Percentiles rank a stretch among this genome's conserved stretches.
Evolutionary conservation across 1,139 yeast genomes (phyloP).

Genomic region (Suhomyces panamericanus): DNA sequence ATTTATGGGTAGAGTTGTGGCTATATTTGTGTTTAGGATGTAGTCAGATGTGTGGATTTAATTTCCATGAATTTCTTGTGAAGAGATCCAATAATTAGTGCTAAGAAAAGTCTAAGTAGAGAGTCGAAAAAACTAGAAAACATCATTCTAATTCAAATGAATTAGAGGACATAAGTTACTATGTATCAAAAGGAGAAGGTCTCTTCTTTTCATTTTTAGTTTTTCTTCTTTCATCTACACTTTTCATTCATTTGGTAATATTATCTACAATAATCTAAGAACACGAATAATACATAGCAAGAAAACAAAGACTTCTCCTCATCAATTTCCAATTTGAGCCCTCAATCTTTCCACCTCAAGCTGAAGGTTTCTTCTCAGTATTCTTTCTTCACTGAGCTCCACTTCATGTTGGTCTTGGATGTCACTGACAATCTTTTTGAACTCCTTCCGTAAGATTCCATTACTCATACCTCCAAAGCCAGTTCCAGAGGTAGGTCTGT

Average conservation of each 20-base stretch:
- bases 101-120: no score
- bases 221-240: not conserved
- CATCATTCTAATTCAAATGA: no score
- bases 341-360: constrained; percentile 31
- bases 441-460: constrained; percentile 65
- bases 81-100: no score
- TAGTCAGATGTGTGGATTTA: no score
- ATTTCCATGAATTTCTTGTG: no score
- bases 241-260: not conserved
- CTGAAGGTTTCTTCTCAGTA: constrained; percentile 51
- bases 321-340: constrained; percentile 3
- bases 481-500: constrained; percentile 21
- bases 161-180: no score
- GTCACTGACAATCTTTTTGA: constrained; percentile 64
- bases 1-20: no score
- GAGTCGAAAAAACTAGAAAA: no score
- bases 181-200: no score
- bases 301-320: constrained; percentile 5
- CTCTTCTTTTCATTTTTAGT: no score
- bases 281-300: constrained; percentile 8
- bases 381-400: constrained; percentile 58
- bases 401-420: constrained; percentile 62
- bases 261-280: constrained; percentile 1
- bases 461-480: constrained; percentile 27
- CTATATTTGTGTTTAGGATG: no score